Evolutionary conservation across 2,329 filamentous ascomycete species (phyloP).

Genomic region (Beauveria caledonica): DNA sequence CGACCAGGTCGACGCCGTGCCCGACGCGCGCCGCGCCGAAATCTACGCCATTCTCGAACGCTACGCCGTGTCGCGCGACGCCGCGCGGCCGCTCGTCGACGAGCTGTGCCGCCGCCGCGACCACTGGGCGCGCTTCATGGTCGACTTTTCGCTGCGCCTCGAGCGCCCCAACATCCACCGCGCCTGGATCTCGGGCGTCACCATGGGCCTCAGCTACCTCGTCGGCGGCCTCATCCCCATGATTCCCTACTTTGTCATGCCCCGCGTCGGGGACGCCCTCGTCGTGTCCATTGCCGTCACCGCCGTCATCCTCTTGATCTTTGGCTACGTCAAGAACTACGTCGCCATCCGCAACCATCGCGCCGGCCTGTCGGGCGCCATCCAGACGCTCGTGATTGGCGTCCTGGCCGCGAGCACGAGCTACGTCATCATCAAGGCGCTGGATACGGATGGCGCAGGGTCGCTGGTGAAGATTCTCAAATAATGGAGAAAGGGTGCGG

Average conservation of each 20-base stretch:
- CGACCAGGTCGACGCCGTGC: slow-evolving; percentile 32
- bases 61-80: slow-evolving; percentile 38
- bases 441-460: slow-evolving; percentile 29
- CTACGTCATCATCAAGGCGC: slow-evolving; percentile 51
- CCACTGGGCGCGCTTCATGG: slow-evolving; percentile 48
- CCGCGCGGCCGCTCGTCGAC: slow-evolving; percentile 38
- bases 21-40: slow-evolving; percentile 37
- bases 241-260: slow-evolving; percentile 58
- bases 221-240: slow-evolving; percentile 64
- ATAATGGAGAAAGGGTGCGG: no score
- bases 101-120: slow-evolving; percentile 40
- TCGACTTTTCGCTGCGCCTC: slow-evolving; percentile 48
- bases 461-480: not conserved
- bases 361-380: slow-evolving; percentile 48
- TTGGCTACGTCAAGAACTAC: slow-evolving; percentile 58
- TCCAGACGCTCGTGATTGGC: slow-evolving; percentile 58
- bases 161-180: slow-evolving; percentile 35
- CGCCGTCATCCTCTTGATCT: slow-evolving; percentile 49
- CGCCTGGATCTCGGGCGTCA: slow-evolving; percentile 50
- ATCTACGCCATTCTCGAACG: slow-evolving; percentile 42
- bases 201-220: slow-evolving; percentile 62
- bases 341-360: slow-evolving; percentile 42
- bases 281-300: slow-evolving; percentile 53
- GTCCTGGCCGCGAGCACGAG: slow-evolving; percentile 58
- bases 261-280: slow-evolving; percentile 39